These are phyloP conservation scores for Aspergillus neotritici DNA, from an alignment of 2,329 filamentous ascomycete species.

Conservation along the genomic window DNA sequence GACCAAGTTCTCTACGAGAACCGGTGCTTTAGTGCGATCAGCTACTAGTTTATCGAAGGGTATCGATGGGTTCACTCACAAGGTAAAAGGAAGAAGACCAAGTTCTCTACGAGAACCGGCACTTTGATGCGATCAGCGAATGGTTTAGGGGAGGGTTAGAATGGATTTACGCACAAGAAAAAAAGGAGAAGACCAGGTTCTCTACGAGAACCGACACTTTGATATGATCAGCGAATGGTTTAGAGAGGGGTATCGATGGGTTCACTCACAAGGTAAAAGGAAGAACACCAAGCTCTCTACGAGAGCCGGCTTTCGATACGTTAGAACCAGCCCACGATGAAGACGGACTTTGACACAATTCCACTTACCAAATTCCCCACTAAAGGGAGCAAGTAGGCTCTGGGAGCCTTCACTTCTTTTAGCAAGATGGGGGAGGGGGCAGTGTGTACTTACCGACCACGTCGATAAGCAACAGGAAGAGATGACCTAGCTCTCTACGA, in stretches of 20 bases:
- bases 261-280: not conserved
- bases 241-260: not conserved
- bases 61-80: not conserved
- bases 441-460: too few species aligned
- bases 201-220: not conserved
- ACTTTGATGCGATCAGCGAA: not conserved
- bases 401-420: too few species aligned
- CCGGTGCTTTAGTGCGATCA: not conserved
- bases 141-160: not conserved
- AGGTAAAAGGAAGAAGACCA: not conserved
- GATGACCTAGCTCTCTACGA: not conserved
- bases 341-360: not conserved
- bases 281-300: not conserved
- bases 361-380: not conserved
- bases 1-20: not conserved
- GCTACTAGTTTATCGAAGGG: not conserved
- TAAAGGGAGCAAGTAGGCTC: too few species aligned
- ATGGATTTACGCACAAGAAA: not conserved
- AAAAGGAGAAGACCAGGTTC: not conserved
- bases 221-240: not conserved
- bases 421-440: too few species aligned
- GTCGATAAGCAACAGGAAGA: slow-evolving; percentile 2
- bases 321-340: not conserved
- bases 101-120: not conserved
- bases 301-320: not conserved